Base-by-base conservation (phyloP, 352 stramenopile genomes). In the Phytophthora europaea region DNA sequence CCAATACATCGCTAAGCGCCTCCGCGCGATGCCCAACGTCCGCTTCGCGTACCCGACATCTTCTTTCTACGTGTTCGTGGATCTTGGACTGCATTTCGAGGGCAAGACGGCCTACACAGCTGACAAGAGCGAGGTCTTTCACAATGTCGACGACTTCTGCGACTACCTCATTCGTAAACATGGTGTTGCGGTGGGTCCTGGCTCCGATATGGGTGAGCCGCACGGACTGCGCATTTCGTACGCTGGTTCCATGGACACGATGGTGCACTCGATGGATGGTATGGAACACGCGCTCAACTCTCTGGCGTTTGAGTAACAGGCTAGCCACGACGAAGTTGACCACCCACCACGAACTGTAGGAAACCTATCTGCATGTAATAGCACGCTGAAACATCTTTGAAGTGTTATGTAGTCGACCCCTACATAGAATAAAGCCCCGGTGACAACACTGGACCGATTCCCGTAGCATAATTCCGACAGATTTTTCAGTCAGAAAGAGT, bases 21-120 rank as follows among this genome's bases (percentile, higher is more conserved):
- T 99, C 7, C 50, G 67, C 15, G 81, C 81, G 12, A 98, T 99
- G 52, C 81, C 88, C 0, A 78, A 91, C 26, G 74, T 99, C 9
- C 77, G 64, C 10, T 94, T 92, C 38, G 77, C 85, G 16, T 82
- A 98, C 56, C 95, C 96, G 20, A 88, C 91, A 51, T 95, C 94
- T 16, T 94, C 97, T 12, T 99, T 99, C 81, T 99, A 99, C 74
- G 83, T 98, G 20, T 91, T 99, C 47, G 84, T 97, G 18, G 95
- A 99, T 70, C 80, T 99, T 2, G 85, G 79, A 7, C 40, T 73
- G 23, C 90, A 89, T 67, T 92, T 94, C 61, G 81, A 81, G 20
- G 90, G 74, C 53, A 87, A 83, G 78, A 83, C 74, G 33, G 82
- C 75, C 18, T 81, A 68, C 53, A 79, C 75, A 3, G 52, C 71